These are phyloP conservation scores for Stephania cephalantha DNA, from an alignment of 164 flowering plant species.

Conservation along the genomic window DNA sequence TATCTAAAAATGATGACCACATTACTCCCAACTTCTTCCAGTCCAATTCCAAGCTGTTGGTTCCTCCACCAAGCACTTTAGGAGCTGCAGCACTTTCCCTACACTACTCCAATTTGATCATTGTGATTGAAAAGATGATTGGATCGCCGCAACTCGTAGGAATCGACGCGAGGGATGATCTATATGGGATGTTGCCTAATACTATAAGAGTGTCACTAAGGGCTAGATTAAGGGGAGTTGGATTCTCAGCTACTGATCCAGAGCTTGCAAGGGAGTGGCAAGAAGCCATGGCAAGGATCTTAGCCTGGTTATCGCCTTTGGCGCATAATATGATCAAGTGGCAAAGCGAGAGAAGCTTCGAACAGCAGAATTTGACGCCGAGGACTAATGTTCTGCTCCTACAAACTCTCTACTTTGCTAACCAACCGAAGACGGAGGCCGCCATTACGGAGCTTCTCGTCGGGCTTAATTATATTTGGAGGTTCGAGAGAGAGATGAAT, in stretches of 20 bases:
- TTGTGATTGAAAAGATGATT: slow-evolving; percentile 83
- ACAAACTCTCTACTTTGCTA: slow-evolving; percentile 78
- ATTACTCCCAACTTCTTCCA: slow-evolving; percentile 40
- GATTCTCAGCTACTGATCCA: slow-evolving; percentile 66
- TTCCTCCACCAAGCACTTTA: slow-evolving; percentile 52
- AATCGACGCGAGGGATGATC: slow-evolving; percentile 75
- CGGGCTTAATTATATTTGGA: slow-evolving; percentile 92
- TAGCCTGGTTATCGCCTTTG: slow-evolving; percentile 79
- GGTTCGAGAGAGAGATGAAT: slow-evolving; percentile 89
- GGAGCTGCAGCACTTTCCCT: slow-evolving; percentile 65
- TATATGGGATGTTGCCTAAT: slow-evolving; percentile 71
- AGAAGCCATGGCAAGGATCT: slow-evolving; percentile 60
- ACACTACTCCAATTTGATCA: slow-evolving; percentile 80
- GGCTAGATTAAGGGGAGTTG: slow-evolving; percentile 63
- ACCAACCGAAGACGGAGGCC: slow-evolving; percentile 80
- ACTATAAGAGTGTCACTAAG: slow-evolving; percentile 56
- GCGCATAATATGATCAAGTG: slow-evolving; percentile 92
- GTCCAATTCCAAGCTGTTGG: slow-evolving; percentile 45
- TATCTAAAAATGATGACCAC: slow-evolving; percentile 13
- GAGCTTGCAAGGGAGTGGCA: slow-evolving; percentile 78
- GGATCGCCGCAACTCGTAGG: slow-evolving; percentile 80
- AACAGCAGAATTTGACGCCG: slow-evolving; percentile 56
- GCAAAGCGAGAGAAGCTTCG: slow-evolving; percentile 95
- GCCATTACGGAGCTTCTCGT: slow-evolving; percentile 91
- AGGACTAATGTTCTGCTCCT: slow-evolving; percentile 59